Conservation (phyloP, 441 rosid genomes). For the Mallotus repandus region DNA sequence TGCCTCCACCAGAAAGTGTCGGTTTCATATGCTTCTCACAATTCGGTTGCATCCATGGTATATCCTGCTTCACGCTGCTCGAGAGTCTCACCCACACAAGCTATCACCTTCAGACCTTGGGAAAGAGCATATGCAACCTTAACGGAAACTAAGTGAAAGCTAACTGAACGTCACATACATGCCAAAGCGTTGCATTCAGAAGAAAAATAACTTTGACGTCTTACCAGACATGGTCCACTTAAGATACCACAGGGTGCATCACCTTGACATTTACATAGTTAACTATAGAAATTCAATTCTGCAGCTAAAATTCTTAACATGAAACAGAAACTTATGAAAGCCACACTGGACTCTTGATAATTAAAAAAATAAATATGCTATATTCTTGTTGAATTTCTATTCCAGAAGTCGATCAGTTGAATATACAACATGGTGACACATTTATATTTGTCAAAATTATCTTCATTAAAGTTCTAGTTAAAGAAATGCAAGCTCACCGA, state of each 20-base stretch:
- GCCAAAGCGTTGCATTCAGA: neutral
- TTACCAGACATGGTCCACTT: neutral
- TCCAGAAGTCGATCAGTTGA: neutral
- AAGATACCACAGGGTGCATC: neutral
- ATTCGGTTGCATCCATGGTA: too few species aligned
- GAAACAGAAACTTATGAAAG: too few species aligned
- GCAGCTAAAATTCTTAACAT: neutral
- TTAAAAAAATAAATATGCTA: neutral
- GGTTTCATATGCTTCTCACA: too few species aligned
- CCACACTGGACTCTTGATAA: neutral
- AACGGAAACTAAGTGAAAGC: too few species aligned
- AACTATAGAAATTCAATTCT: neutral
- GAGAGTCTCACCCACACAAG: too few species aligned
- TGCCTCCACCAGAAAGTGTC: too few species aligned
- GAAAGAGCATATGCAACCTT: too few species aligned
- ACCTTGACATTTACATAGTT: neutral
- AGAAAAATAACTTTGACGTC: neutral
- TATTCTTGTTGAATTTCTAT: conserved; percentile 8
- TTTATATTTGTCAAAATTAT: neutral
- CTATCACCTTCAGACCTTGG: too few species aligned
- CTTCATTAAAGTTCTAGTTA: neutral
- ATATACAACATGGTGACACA: conserved; percentile 26
- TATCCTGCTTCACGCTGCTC: too few species aligned
- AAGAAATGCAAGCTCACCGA: conserved; percentile 42
- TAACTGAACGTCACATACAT: too few species aligned